Percentiles rank a stretch among this genome's conserved stretches.
phyloP scores from a whole-genome alignment of 2,329 filamentous ascomycete genomes.

The Raffaelea arxii region DNA sequence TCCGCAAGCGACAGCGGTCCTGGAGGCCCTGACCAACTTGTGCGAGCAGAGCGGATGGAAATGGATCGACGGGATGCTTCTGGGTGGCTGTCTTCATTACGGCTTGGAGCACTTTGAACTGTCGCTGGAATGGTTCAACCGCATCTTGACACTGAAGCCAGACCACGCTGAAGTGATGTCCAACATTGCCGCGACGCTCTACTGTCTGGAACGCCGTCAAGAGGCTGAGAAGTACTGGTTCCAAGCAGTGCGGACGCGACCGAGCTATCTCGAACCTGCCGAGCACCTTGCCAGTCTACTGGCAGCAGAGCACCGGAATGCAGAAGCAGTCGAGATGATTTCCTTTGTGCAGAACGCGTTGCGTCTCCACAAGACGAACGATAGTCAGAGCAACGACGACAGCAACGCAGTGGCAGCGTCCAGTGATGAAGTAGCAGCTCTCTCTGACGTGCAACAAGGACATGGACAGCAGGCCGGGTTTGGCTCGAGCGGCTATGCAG shows the following conservation, averaged over 20 bases:
- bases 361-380: constrained; percentile 27
- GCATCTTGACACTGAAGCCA: constrained; percentile 45
- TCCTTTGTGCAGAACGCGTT: constrained; percentile 71
- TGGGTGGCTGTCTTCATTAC: constrained; percentile 87
- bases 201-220: constrained; percentile 69
- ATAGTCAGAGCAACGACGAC: neutral
- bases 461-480: no score
- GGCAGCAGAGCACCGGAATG: constrained; percentile 69
- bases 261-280: constrained; percentile 86
- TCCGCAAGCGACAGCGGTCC: constrained; percentile 51
- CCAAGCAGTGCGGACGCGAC: constrained; percentile 70
- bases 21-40: constrained; percentile 62
- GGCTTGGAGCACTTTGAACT: constrained; percentile 77
- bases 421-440: neutral
- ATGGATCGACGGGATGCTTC: constrained; percentile 88
- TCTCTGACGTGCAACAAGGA: constrained; percentile 18
- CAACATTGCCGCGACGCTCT: constrained; percentile 80
- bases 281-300: constrained; percentile 87
- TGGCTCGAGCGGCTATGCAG: constrained; percentile 72
- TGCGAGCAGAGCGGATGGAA: constrained; percentile 75
- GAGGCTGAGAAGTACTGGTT: constrained; percentile 85
- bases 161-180: constrained; percentile 85
- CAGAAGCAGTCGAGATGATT: constrained; percentile 81
- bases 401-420: neutral
- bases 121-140: constrained; percentile 64